Percentiles rank a stretch among this genome's conserved stretches.
These are phyloP conservation scores for Pseudopithomyces maydicus DNA, from an alignment of 2,329 filamentous ascomycete genomes.

Conservation along the genomic window DNA sequence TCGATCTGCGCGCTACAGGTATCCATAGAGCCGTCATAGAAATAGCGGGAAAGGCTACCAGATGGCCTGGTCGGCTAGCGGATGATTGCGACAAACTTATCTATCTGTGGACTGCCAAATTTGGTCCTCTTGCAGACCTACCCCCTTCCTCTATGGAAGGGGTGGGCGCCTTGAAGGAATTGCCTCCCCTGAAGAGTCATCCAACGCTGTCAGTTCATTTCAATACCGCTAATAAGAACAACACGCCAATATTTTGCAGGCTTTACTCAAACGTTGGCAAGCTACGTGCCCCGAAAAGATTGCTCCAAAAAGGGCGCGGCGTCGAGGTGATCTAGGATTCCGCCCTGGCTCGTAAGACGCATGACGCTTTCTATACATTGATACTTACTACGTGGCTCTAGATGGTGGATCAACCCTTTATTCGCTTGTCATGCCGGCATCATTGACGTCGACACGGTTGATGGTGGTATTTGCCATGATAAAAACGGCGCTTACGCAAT, in stretches of 20 bases:
- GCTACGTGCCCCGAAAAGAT: conserved; percentile 37
- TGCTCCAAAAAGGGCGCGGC: conserved; percentile 36
- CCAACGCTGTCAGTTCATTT: conserved; percentile 38
- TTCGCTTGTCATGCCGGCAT: conserved; percentile 56
- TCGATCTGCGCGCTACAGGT: conserved; percentile 49
- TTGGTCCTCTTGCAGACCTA: conserved; percentile 45
- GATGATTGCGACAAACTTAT: conserved; percentile 52
- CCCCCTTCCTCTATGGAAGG: conserved; percentile 49
- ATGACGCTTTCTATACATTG: neutral
- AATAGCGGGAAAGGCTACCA: conserved; percentile 51
- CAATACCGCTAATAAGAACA: neutral
- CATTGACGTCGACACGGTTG: conserved; percentile 49
- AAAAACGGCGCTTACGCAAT: conserved; percentile 52
- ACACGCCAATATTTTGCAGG: conserved; percentile 19
- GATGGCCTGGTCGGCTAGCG: conserved; percentile 53
- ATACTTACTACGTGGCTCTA: conserved; percentile 26
- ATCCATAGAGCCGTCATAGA: conserved; percentile 53
- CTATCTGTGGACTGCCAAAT: conserved; percentile 44
- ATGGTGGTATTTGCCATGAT: conserved; percentile 51
- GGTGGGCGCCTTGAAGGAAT: conserved; percentile 52
- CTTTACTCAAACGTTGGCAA: conserved; percentile 40
- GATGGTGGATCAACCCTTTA: conserved; percentile 57
- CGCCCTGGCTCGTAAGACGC: conserved; percentile 51
- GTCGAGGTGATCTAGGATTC: conserved; percentile 51
- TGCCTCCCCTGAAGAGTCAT: conserved; percentile 44